Evolutionary conservation across 179 eudicot species (phyloP), one percentile per base, ranked within the genome.

Genomic region (Beta macrorhiza): DNA sequence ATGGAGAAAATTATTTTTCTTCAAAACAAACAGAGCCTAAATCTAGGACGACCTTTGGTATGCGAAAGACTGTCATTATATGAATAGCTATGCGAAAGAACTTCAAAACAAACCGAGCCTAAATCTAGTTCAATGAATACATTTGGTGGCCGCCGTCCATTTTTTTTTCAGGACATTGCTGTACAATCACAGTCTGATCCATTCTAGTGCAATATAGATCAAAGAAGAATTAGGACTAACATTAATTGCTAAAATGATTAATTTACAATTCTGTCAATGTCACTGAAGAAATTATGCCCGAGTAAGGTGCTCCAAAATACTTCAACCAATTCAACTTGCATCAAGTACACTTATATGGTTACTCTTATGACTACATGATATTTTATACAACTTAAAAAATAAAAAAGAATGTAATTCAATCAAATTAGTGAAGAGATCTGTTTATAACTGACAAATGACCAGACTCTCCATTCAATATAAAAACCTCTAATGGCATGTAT

Each of bases 391-490:
- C 67, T 62, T 9, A 61, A 19, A 57, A 78, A 56, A 63, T 55
- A 78, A 67, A 67, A 58, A 79, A 75, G 67, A 75, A 49, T 14
- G 55, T 44, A 62, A 80, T 16, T 37, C 4, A 62, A 76, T 74
- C 67, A 55, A 49, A 62, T 88, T 82, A 88, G 58, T 81, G 84
- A 75, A 90, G 88, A 32, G 82, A 86, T 86, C 90, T 87, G 82
- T 91, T 95, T 64, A 93, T 79, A 52, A 92, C 93, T 20, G 95
- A 91, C 49, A 95, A 77, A 80, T 93, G 98, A 81, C 95, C 97
- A 55, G 98, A 92, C 68, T 93, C 98, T 16, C 98, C 98, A 80
- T 95, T 91, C 84, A 95, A 83, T 84, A 95, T 72, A 85, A 93
- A 95, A 65, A 92, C 92, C 86, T 93, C 95, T 81, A 95, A 89